Conservation (phyloP, 495 filamentous ascomycete species). For the Diplogelasinospora grovesii region DNA sequence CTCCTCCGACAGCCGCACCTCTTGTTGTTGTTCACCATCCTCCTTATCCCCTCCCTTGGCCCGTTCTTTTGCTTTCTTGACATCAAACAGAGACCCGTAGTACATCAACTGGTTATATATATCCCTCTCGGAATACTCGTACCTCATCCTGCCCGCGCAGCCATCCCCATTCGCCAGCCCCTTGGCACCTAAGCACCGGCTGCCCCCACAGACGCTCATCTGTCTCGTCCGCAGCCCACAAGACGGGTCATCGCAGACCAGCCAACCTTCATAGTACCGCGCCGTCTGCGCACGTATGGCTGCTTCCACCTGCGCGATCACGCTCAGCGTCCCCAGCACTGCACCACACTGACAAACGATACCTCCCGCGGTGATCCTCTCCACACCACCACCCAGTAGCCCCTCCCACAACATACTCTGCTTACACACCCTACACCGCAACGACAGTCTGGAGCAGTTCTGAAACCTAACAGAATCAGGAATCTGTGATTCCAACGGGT, state of each 20-base stretch:
- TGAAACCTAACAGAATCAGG: conserved; percentile 82
- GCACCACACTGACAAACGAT: conserved; percentile 60
- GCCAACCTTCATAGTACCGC: conserved; percentile 86
- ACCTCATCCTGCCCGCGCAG: conserved; percentile 83
- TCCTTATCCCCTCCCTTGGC: conserved; percentile 33
- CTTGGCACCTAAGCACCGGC: conserved; percentile 77
- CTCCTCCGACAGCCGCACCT: conserved; percentile 29
- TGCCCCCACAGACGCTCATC: conserved; percentile 87
- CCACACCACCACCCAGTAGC: conserved; percentile 44
- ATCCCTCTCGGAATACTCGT: conserved; percentile 79
- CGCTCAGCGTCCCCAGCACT: conserved; percentile 58
- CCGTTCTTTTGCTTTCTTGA: conserved; percentile 65
- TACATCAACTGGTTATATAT: conserved; percentile 94
- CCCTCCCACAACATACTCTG: conserved; percentile 67
- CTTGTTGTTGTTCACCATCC: too few species aligned
- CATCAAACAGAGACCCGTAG: conserved; percentile 79
- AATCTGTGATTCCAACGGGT: conserved; percentile 87
- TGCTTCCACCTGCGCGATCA: conserved; percentile 80
- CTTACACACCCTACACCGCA: conserved; percentile 79
- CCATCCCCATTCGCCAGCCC: conserved; percentile 71
- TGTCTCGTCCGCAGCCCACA: conserved; percentile 86
- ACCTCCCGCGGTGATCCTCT: conserved; percentile 62
- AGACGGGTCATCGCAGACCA: conserved; percentile 79
- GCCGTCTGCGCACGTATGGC: conserved; percentile 71
- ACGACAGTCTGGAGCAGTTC: conserved; percentile 61